Percentiles rank a stretch among this genome's conserved stretches.
Conservation (phyloP, 2,329 filamentous ascomycete species). For the Pezicula neosporulosa region DNA sequence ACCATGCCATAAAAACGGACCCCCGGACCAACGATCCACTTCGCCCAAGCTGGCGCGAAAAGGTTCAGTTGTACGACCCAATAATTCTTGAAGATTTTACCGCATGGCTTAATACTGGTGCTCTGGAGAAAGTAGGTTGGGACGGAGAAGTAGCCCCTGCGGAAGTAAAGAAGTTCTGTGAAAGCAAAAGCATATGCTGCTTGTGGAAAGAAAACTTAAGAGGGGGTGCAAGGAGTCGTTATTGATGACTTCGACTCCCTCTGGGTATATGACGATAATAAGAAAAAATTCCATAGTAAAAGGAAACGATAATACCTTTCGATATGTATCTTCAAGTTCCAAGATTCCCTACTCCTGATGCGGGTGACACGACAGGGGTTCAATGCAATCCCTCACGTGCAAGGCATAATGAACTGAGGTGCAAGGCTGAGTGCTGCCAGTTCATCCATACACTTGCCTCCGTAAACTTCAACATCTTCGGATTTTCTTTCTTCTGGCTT, state of each 20-base stretch:
- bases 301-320: too few relatives aligned
- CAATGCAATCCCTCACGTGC: too few relatives aligned
- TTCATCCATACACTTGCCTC: too few relatives aligned
- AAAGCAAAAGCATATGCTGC: constrained; percentile 82
- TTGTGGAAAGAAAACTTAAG: constrained; percentile 51
- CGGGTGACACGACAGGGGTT: too few relatives aligned
- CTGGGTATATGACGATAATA: too few relatives aligned
- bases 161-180: constrained; percentile 86
- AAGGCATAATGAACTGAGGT: too few relatives aligned
- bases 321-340: too few relatives aligned
- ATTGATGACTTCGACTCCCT: constrained; percentile 10
- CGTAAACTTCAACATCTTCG: too few relatives aligned
- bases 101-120: constrained; percentile 74
- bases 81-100: constrained; percentile 85
- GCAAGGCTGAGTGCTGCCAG: too few relatives aligned
- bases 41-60: constrained; percentile 78
- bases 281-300: too few relatives aligned
- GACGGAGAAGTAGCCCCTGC: constrained; percentile 59
- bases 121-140: constrained; percentile 58
- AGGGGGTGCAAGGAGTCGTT: constrained; percentile 21
- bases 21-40: constrained; percentile 45
- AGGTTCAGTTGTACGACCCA: constrained; percentile 90
- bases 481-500: too few relatives aligned
- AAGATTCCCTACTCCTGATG: too few relatives aligned
- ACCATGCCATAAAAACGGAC: constrained; percentile 47